phyloP scores from a whole-genome alignment of 768 basidiomycete genomes.

The Panus rudis region DNA sequence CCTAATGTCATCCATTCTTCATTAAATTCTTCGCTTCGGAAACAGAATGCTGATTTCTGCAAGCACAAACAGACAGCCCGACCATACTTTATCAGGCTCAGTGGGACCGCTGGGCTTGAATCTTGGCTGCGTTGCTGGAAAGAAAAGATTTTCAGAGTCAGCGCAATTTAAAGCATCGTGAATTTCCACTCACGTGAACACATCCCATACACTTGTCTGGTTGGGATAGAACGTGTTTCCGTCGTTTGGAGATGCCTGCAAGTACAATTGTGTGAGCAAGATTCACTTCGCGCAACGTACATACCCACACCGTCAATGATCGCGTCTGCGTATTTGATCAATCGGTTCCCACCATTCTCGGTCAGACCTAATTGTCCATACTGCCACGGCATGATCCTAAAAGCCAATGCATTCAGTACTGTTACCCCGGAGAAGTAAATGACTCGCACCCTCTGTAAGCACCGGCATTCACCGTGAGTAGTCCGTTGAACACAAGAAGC shows the following conservation, averaged over 20 bases:
- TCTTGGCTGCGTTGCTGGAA: constrained; percentile 17
- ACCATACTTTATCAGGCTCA: background rate
- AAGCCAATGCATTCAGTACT: background rate
- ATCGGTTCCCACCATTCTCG: constrained; percentile 44
- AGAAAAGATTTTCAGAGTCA: too few relatives aligned
- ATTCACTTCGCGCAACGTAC: background rate
- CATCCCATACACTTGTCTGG: constrained; percentile 42
- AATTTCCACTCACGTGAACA: constrained; percentile 43
- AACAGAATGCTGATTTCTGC: too few relatives aligned
- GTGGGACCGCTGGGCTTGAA: constrained; percentile 3
- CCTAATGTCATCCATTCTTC: background rate
- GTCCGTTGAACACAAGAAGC: background rate
- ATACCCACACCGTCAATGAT: constrained; percentile 36
- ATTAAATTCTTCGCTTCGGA: too few relatives aligned
- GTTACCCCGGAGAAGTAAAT: too few relatives aligned
- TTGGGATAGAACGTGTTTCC: constrained; percentile 47
- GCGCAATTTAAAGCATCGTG: too few relatives aligned
- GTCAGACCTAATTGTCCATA: constrained; percentile 42
- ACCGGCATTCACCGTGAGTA: too few relatives aligned
- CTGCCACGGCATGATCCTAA: constrained; percentile 55
- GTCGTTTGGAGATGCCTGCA: constrained; percentile 47
- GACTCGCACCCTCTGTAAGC: background rate
- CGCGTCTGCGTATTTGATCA: constrained; percentile 50
- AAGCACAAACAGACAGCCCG: too few relatives aligned
- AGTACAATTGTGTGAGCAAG: constrained; percentile 1